These are phyloP conservation scores for Aspergillus funiculosus DNA, from an alignment of 495 filamentous ascomycete species.

Conservation along the genomic window DNA sequence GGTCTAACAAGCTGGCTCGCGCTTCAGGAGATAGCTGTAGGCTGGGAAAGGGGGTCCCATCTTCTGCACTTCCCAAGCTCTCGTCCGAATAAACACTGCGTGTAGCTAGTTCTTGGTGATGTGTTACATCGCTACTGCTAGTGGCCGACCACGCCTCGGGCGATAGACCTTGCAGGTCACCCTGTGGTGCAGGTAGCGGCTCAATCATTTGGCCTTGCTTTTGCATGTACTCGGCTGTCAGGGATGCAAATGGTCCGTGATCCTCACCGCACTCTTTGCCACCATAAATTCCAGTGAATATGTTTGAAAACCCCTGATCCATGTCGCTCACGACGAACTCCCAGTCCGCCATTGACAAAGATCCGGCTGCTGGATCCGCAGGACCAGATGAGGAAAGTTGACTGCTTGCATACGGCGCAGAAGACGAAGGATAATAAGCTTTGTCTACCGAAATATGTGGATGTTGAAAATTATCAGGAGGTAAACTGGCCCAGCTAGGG, in stretches of 20 bases:
- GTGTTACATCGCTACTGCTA: conserved; percentile 31
- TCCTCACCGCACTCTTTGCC: conserved; percentile 52
- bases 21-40: conserved; percentile 28
- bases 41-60: conserved; percentile 25
- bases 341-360: conserved; percentile 65
- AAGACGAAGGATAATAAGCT: conserved; percentile 9
- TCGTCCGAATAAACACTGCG: conserved; percentile 76
- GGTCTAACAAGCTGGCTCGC: conserved; percentile 28
- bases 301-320: conserved; percentile 70
- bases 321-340: conserved; percentile 70
- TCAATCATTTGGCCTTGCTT: conserved; percentile 23
- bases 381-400: conserved; percentile 32
- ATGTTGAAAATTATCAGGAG: conserved; percentile 28
- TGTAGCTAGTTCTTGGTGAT: conserved; percentile 38
- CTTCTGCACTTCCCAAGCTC: conserved; percentile 54
- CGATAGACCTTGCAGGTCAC: conserved; percentile 31
- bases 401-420: conserved; percentile 27
- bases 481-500: conserved; percentile 39
- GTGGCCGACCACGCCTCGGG: conserved; percentile 42
- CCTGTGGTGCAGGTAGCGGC: conserved; percentile 18
- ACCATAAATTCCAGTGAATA: conserved; percentile 81
- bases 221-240: conserved; percentile 35
- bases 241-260: conserved; percentile 40
- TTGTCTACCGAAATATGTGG: conserved; percentile 13
- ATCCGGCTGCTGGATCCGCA: conserved; percentile 23